Evolutionary conservation across 352 stramenopile genomes (phyloP).

Genomic region (Pythium rishiriense): DNA sequence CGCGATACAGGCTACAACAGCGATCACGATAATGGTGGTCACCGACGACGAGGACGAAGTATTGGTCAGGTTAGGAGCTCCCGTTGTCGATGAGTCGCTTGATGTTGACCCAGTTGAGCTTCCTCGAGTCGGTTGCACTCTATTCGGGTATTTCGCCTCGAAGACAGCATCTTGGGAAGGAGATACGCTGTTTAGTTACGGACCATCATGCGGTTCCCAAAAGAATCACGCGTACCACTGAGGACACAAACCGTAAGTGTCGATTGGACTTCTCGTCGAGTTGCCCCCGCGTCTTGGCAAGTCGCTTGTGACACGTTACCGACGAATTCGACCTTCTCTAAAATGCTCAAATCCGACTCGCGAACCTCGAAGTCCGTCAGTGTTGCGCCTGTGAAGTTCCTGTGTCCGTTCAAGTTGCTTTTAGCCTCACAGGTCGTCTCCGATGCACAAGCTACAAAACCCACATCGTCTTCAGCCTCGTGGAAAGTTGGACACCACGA

Average conservation of each 20-base stretch:
- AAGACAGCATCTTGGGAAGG: slow-evolving; percentile 1
- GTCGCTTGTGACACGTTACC: neutral
- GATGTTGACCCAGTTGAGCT: neutral
- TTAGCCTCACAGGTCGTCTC: no score
- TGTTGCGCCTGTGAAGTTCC: neutral
- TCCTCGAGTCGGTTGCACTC: neutral
- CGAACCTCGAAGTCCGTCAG: slow-evolving; percentile 14
- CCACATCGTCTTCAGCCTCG: slow-evolving; percentile 15
- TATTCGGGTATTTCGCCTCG: slow-evolving; percentile 4
- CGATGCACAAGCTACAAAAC: neutral
- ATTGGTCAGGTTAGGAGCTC: no score
- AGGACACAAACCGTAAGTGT: slow-evolving; percentile 6
- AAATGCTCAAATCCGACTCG: slow-evolving; percentile 8
- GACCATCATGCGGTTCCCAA: no score
- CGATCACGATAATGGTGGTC: slow-evolving; percentile 12
- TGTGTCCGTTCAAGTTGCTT: no score
- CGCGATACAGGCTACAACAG: slow-evolving; percentile 2
- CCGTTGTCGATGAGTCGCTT: no score
- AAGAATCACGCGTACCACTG: slow-evolving; percentile 15
- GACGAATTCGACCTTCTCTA: neutral
- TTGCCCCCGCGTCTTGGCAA: neutral
- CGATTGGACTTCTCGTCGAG: neutral
- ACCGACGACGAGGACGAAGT: neutral
- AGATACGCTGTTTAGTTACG: neutral
- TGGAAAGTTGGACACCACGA: slow-evolving; percentile 22